A percentile compares a stretch with the other conserved stretches of the same genome.
Conservation (phyloP, 148 eudicot genomes). For the Tetragonia tetragonoides region DNA sequence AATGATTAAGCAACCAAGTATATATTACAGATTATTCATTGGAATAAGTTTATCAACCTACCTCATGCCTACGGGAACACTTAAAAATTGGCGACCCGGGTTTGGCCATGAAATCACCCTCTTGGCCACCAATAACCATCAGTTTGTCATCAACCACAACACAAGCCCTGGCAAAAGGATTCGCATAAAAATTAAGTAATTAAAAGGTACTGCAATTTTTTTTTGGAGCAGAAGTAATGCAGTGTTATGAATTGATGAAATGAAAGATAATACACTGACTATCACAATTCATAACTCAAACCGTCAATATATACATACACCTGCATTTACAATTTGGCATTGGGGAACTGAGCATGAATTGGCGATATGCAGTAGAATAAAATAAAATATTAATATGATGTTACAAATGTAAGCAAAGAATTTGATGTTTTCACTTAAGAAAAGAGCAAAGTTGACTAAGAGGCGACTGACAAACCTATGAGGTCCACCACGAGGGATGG, state of each 20-base stretch:
- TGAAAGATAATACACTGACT: neutral
- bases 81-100: slow-evolving; percentile 98
- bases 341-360: slow-evolving; percentile 1
- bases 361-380: neutral
- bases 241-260: neutral
- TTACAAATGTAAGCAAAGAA: neutral
- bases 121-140: slow-evolving; percentile 94
- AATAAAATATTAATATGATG: neutral
- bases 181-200: neutral
- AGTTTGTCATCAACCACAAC: slow-evolving; percentile 70
- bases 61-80: slow-evolving; percentile 97
- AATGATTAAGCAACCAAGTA: neutral
- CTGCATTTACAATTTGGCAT: neutral
- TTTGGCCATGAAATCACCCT: slow-evolving; percentile 99
- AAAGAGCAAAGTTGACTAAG: slow-evolving; percentile 2
- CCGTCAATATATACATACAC: neutral
- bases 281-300: neutral
- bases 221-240: neutral
- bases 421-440: neutral
- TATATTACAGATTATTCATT: neutral
- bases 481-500: slow-evolving; percentile 99
- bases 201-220: neutral
- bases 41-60: slow-evolving; percentile 12
- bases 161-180: slow-evolving; percentile 63
- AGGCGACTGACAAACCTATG: slow-evolving; percentile 60